Base-by-base conservation (phyloP, 2,329 filamentous ascomycete genomes). In the Knufia petricola region DNA sequence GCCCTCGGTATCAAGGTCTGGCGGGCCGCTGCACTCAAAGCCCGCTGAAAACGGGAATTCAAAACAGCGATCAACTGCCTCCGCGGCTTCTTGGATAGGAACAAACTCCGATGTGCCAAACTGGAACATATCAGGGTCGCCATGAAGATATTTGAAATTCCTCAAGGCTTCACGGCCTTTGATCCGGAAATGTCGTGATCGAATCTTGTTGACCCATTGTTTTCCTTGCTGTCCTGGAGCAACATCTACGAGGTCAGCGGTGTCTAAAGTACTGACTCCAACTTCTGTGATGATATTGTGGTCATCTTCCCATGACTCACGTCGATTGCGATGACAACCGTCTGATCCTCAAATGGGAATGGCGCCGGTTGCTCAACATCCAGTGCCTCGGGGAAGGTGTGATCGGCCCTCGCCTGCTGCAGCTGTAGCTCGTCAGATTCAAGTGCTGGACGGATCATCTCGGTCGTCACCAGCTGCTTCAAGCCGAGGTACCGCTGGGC, bases 241-340 rank as follows among this genome's bases (percentile, higher is more conserved):
- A 0, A 80, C 52, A 6, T 64, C 67, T 1, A 66, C 58, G 19
- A 87, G 64, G 44, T 78, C 73, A 17, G 68, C 63, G 1, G 84
- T 88, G 62, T 96, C 88, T 0, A 96, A 71, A 2, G 82, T 81
- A 1, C 87, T 82, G 34, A 98, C 72, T 1, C 92, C 92, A 32
- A 98, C 74, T 64, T 98, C 92, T 0, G 89, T 94, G 50, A 96
- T 75, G 10, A 77, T 70, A 28, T 73, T 69, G 10, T 79, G 76
- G 38, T 77, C 71, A 19, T 68, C 66, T 63, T 98, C 92, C 50
- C 82, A 86, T 1, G 83, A 81, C 64, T 98, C 92, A 92, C 70
- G 58, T 98, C 92, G 38, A 96, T 72, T 53, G 77, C 80, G 50
- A 95, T 71, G 57, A 95, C 84, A 6, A 94, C 73, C 0, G 79